Evolutionary conservation across 2,329 filamentous ascomycete species (phyloP).

Genomic region (Stromatinia cepivora): DNA sequence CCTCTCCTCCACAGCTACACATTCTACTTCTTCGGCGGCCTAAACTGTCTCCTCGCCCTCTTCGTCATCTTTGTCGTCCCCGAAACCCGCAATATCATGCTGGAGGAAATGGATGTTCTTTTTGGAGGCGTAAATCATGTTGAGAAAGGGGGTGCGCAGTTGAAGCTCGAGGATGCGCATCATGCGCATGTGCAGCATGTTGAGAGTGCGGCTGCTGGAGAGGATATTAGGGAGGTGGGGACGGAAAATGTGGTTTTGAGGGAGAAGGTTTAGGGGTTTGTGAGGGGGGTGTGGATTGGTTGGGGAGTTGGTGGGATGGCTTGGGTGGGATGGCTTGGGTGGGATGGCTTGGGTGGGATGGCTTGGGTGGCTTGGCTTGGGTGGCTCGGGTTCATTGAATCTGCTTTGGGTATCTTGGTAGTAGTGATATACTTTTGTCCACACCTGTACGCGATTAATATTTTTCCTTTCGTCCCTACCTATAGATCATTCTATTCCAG

Average conservation of each 20-base stretch:
- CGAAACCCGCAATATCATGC: slow-evolving; percentile 54
- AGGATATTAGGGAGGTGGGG: background rate
- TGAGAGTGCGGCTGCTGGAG: background rate
- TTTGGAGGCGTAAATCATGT: slow-evolving; percentile 46
- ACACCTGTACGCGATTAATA: no score
- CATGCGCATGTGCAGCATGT: slow-evolving; percentile 34
- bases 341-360: no score
- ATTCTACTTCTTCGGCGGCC: slow-evolving; percentile 55
- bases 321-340: no score
- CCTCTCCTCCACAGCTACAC: slow-evolving; percentile 26
- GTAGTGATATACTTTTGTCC: no score
- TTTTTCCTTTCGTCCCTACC: no score
- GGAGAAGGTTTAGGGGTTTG: background rate
- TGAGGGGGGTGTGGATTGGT: no score
- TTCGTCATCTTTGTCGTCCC: slow-evolving; percentile 55
- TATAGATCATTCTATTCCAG: no score
- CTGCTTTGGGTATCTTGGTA: no score
- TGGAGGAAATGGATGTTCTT: slow-evolving; percentile 57
- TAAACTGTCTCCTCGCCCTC: slow-evolving; percentile 49
- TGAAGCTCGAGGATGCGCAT: slow-evolving; percentile 35
- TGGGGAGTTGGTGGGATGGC: no score
- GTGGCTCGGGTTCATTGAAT: no score
- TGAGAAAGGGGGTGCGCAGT: slow-evolving; percentile 38
- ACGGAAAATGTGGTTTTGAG: background rate
- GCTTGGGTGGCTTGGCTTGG: no score